phyloP scores from a whole-genome alignment of 2,329 filamentous ascomycete genomes.

The Apiospora hydei region DNA sequence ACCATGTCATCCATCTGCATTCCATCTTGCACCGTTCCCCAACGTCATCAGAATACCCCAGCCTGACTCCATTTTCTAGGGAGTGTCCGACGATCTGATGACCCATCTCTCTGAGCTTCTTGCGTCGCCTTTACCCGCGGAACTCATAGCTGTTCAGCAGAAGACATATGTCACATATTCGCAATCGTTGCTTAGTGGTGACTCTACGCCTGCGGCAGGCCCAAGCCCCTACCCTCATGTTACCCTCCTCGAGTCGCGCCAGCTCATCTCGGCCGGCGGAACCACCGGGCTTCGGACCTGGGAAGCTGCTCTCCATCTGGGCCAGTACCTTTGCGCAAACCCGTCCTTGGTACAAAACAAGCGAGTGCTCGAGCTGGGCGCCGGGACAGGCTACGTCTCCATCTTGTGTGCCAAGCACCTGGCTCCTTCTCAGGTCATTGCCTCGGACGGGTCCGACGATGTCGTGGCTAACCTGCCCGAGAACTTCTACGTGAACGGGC shows the following conservation, averaged over 20 bases:
- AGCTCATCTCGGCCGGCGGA: constrained; percentile 72
- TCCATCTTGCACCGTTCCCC: constrained; percentile 31
- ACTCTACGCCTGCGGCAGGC: constrained; percentile 12
- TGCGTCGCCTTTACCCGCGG: constrained; percentile 66
- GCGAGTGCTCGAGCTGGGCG: constrained; percentile 74
- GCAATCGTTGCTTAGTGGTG: constrained; percentile 46
- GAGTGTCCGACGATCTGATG: constrained; percentile 84
- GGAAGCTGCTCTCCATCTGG: constrained; percentile 80
- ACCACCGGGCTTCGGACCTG: constrained; percentile 82
- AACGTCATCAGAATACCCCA: not conserved
- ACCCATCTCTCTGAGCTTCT: constrained; percentile 70
- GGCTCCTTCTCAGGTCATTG: constrained; percentile 63
- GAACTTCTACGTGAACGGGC: constrained; percentile 72
- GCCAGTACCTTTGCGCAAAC: constrained; percentile 68
- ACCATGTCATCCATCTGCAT: constrained; percentile 31
- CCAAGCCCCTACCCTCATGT: constrained; percentile 45
- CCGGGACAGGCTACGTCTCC: constrained; percentile 79
- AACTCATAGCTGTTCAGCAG: constrained; percentile 71
- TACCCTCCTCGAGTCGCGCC: constrained; percentile 73
- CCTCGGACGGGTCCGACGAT: constrained; percentile 77
- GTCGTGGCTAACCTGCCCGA: constrained; percentile 72
- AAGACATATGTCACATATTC: constrained; percentile 80
- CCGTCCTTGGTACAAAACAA: constrained; percentile 57
- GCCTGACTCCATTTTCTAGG: constrained; percentile 59
- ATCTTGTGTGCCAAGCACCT: constrained; percentile 77